These are phyloP conservation scores for Carex scoparia DNA, from an alignment of 176 grass and related monocot species.

Conservation along the genomic window DNA sequence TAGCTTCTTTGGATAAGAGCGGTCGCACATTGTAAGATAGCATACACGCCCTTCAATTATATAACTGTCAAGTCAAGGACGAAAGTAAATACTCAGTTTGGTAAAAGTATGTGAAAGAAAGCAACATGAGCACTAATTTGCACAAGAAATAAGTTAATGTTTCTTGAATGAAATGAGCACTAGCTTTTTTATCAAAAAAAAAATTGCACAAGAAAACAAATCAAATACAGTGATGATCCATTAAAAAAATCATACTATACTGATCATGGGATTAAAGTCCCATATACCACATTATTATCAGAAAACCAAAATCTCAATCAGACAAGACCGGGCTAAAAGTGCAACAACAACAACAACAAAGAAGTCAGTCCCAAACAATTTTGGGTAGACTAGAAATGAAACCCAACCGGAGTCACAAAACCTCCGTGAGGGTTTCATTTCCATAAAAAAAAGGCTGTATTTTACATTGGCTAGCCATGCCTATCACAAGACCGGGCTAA, in stretches of 20 bases:
- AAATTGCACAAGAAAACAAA: not conserved
- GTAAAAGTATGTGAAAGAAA: not conserved
- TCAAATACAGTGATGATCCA: not conserved
- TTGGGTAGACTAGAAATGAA: too few relatives aligned
- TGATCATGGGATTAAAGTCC: not conserved
- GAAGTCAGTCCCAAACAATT: too few relatives aligned
- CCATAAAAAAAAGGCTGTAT: too few relatives aligned
- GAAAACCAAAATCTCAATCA: not conserved
- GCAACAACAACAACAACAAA: too few relatives aligned
- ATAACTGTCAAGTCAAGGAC: slow-evolving; percentile 45
- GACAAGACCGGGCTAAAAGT: not conserved
- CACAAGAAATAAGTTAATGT: not conserved
- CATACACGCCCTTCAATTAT: slow-evolving; percentile 90
- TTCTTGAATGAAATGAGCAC: too few relatives aligned
- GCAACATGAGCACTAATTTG: not conserved
- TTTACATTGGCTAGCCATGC: too few relatives aligned
- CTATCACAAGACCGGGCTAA: not conserved
- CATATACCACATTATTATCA: not conserved
- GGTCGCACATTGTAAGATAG: slow-evolving; percentile 97
- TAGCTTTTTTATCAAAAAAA: too few relatives aligned
- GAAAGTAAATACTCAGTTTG: slow-evolving; percentile 21
- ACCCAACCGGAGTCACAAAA: too few relatives aligned
- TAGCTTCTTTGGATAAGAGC: slow-evolving; percentile 95
- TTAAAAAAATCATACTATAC: not conserved
- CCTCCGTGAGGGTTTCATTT: too few relatives aligned